phyloP scores from a whole-genome alignment of 768 basidiomycete species.

The Krasilnikovozyma curviuscula region DNA sequence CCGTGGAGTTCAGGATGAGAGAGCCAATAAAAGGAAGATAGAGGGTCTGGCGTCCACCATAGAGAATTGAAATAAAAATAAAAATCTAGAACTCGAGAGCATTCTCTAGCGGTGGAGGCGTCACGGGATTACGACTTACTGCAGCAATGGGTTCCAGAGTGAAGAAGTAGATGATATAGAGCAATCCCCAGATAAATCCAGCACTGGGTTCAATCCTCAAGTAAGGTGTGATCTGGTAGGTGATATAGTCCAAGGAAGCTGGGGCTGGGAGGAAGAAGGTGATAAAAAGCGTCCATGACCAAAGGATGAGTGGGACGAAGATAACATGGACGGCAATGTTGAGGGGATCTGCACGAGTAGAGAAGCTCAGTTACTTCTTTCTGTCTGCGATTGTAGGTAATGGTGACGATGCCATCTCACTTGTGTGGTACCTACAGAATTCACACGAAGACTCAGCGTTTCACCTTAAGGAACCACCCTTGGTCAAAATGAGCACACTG shows the following conservation, averaged over 20 bases:
- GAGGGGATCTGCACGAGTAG: background rate
- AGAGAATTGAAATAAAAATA: background rate
- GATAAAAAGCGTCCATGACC: background rate
- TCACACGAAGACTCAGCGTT: too few species aligned
- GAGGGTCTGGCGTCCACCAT: too few species aligned
- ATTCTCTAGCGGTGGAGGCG: too few species aligned
- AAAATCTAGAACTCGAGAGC: background rate
- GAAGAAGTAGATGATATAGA: conserved; percentile 4
- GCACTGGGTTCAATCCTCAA: conserved; percentile 2
- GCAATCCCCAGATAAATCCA: background rate
- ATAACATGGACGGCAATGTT: conserved; percentile 9
- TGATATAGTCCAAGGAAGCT: background rate
- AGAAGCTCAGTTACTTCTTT: too few species aligned
- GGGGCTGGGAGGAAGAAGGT: conserved; percentile 2
- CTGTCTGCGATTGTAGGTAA: too few species aligned
- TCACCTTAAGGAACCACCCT: too few species aligned
- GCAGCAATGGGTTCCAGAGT: background rate
- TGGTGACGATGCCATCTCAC: too few species aligned
- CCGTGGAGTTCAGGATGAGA: too few species aligned
- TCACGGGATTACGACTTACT: conserved; percentile 6
- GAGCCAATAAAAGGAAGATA: background rate
- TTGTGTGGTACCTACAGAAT: too few species aligned
- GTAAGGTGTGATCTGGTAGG: background rate
- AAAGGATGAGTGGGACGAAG: conserved; percentile 8
- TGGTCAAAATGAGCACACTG: too few species aligned